Evolutionary conservation across 257 asterid genomes (phyloP).

Genomic region (Solanum appendiculatum): DNA sequence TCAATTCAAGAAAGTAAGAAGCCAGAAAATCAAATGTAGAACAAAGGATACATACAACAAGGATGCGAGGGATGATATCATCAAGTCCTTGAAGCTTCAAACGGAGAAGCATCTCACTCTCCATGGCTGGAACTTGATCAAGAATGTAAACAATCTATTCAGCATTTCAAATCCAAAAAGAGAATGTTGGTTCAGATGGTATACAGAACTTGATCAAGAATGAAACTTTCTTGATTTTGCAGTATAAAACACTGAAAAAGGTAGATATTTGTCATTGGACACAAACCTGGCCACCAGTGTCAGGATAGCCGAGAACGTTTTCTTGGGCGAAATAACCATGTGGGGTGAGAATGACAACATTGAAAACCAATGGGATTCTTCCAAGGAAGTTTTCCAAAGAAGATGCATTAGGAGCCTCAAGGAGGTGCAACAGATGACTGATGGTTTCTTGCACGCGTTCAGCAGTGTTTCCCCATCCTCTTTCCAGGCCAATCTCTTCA

Average conservation of each 20-base stretch:
- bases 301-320: slow-evolving; percentile 29
- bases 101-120: slow-evolving; percentile 24
- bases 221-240: not conserved
- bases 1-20: not conserved
- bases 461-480: slow-evolving; percentile 12
- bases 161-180: no score
- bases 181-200: not conserved
- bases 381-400: slow-evolving; percentile 21
- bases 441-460: slow-evolving; percentile 6
- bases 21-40: not conserved
- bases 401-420: slow-evolving; percentile 14
- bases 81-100: slow-evolving; percentile 25
- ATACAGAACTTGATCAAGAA: not conserved
- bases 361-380: slow-evolving; percentile 21
- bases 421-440: slow-evolving; percentile 1
- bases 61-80: slow-evolving; percentile 24
- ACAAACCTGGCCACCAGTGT: slow-evolving; percentile 30
- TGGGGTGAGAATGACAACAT: slow-evolving; percentile 21
- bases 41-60: slow-evolving; percentile 7
- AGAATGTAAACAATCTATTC: slow-evolving; percentile 26
- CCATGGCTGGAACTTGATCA: slow-evolving; percentile 34
- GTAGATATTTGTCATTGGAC: not conserved
- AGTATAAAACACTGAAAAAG: no score
- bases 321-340: slow-evolving; percentile 38
- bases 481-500: slow-evolving; percentile 10